Evolutionary conservation across 768 basidiomycete species (phyloP).

Genomic region (Xerocomus brunneocitrinus): DNA sequence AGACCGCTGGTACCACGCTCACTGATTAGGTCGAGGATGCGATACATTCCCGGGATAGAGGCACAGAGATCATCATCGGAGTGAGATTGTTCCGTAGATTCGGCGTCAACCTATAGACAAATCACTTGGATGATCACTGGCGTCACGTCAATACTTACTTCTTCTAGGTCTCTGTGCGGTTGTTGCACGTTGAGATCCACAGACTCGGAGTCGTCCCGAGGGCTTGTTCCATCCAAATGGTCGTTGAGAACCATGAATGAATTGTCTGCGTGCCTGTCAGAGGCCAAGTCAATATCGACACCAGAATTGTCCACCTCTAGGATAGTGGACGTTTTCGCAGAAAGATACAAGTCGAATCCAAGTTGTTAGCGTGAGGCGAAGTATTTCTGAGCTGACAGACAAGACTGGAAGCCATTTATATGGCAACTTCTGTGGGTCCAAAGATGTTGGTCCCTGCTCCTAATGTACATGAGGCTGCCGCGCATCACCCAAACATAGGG

Average conservation of each 20-base stretch:
- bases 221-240: neutral
- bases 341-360: neutral
- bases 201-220: neutral
- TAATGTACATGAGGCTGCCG: slow-evolving; percentile 5
- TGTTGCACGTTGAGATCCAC: slow-evolving; percentile 11
- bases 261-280: slow-evolving; percentile 6
- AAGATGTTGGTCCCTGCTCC: neutral
- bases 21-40: slow-evolving; percentile 51
- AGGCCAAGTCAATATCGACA: slow-evolving; percentile 6
- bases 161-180: slow-evolving; percentile 9
- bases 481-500: slow-evolving; percentile 16
- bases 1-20: slow-evolving; percentile 49
- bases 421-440: slow-evolving; percentile 17
- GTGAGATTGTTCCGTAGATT: slow-evolving; percentile 4
- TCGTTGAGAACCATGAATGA: slow-evolving; percentile 8
- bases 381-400: neutral
- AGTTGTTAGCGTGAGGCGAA: neutral
- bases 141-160: slow-evolving; percentile 1
- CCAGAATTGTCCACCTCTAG: slow-evolving; percentile 11
- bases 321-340: slow-evolving; percentile 11
- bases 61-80: slow-evolving; percentile 21
- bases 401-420: slow-evolving; percentile 3
- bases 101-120: slow-evolving; percentile 16
- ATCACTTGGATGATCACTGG: neutral
- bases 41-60: slow-evolving; percentile 43